phyloP scores from a whole-genome alignment of 192 early-diverging fungal species.

The Jimgerdemannia flammicorona region DNA sequence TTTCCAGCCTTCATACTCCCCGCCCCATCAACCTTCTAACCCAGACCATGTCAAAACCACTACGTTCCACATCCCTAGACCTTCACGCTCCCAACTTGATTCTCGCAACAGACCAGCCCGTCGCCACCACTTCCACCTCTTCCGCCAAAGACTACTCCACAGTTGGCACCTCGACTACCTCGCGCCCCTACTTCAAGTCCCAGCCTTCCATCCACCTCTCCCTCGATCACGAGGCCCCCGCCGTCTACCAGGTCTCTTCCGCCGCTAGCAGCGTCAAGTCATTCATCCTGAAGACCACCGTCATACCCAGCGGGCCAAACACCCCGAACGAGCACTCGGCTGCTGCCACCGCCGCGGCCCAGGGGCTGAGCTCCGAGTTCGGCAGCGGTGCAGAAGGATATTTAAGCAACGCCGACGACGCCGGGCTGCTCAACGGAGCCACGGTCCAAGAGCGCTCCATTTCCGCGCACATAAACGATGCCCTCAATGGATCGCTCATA shows the following conservation, averaged over 20 bases:
- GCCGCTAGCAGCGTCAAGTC: constrained; percentile 1
- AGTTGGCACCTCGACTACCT: background rate
- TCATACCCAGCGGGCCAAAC: background rate
- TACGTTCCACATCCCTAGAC: background rate
- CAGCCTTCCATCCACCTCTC: background rate
- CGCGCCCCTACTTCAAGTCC: background rate
- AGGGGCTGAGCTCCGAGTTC: background rate
- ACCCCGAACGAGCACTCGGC: background rate
- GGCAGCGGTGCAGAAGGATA: background rate
- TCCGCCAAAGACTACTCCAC: background rate
- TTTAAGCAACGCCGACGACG: background rate
- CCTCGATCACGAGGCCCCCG: background rate
- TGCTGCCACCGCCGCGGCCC: background rate
- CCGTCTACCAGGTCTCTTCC: background rate
- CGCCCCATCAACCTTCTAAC: no score
- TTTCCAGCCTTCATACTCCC: no score
- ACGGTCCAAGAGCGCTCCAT: background rate
- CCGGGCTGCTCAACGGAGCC: no score
- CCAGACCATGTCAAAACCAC: background rate
- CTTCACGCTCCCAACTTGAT: background rate
- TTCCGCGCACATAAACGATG: background rate
- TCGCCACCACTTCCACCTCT: background rate
- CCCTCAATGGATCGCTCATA: background rate
- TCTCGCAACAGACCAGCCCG: background rate
- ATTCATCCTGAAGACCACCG: background rate